Percentiles rank a stretch among this genome's conserved stretches.
Conservation (phyloP, 352 stramenopile species). For the Aphanomyces stellatus region DNA sequence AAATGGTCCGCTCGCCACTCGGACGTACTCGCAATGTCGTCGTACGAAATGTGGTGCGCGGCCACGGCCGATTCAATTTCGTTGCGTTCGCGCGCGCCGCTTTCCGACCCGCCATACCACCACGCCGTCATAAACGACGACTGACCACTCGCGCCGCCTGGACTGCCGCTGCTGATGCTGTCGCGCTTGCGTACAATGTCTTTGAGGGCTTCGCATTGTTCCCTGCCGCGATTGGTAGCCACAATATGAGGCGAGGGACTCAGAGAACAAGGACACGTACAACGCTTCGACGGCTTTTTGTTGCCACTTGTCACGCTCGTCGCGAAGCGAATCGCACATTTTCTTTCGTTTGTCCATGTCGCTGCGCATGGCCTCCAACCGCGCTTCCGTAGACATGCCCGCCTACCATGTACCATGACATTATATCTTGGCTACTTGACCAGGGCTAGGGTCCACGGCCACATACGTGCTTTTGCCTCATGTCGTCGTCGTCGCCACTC, state of each 20-base stretch:
- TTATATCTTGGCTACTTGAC: no score
- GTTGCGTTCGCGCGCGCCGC: not conserved
- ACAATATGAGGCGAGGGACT: no score
- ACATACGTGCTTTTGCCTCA: no score
- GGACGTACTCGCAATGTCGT: not conserved
- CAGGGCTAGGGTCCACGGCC: no score
- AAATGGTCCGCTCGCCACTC: not conserved
- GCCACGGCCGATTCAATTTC: not conserved
- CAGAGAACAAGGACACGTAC: no score
- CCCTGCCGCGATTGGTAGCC: no score
- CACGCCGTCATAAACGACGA: not conserved
- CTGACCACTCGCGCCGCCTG: not conserved
- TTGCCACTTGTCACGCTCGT: constrained; percentile 64
- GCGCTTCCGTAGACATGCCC: not conserved
- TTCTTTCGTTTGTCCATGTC: constrained; percentile 17
- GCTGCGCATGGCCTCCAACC: not conserved
- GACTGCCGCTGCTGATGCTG: not conserved
- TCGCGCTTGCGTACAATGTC: not conserved
- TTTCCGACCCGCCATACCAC: not conserved
- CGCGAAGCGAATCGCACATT: constrained; percentile 24
- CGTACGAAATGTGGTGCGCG: not conserved
- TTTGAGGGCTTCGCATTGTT: not conserved
- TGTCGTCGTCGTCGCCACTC: not conserved
- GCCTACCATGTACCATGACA: no score
- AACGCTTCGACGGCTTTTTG: constrained; percentile 39